These are phyloP conservation scores for Jamesozyma lodderae DNA, from an alignment of 805 yeast genomes.

Conservation along the genomic window DNA sequence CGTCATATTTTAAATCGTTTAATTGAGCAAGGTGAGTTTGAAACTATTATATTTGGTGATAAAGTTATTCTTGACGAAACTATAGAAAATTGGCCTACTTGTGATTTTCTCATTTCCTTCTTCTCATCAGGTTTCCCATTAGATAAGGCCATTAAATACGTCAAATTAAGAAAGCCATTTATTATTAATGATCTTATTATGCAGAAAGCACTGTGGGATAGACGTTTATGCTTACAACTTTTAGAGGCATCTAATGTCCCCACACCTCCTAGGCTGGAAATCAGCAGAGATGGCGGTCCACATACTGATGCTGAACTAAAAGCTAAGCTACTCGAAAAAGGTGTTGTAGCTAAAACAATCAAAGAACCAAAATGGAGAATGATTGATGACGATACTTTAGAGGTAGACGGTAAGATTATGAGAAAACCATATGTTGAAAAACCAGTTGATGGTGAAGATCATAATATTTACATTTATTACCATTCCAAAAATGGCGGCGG, in stretches of 20 bases:
- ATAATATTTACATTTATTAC: constrained; percentile 88
- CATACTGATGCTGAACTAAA: constrained; percentile 60
- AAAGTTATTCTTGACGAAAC: constrained; percentile 89
- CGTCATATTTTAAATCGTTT: constrained; percentile 79
- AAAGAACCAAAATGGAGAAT: constrained; percentile 75
- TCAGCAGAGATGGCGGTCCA: constrained; percentile 96
- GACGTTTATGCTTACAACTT: constrained; percentile 75
- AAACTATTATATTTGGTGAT: constrained; percentile 93
- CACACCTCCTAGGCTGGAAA: constrained; percentile 80
- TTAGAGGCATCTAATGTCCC: constrained; percentile 78
- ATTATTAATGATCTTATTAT: constrained; percentile 78
- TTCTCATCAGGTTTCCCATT: constrained; percentile 95
- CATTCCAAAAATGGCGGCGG: constrained; percentile 91
- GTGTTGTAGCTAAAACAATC: constrained; percentile 38
- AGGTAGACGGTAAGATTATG: constrained; percentile 62
- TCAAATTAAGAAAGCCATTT: constrained; percentile 80
- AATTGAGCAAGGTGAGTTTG: constrained; percentile 91
- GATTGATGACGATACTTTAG: constrained; percentile 79
- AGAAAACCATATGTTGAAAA: constrained; percentile 94
- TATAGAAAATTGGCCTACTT: constrained; percentile 97
- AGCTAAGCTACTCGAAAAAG: constrained; percentile 49
- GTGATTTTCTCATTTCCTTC: constrained; percentile 88
- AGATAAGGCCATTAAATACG: constrained; percentile 89
- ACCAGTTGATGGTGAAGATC: constrained; percentile 98
- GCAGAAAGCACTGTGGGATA: constrained; percentile 96